Evolutionary conservation across 345 rosid genomes (phyloP).

Genomic region (Populus ilicifolia): DNA sequence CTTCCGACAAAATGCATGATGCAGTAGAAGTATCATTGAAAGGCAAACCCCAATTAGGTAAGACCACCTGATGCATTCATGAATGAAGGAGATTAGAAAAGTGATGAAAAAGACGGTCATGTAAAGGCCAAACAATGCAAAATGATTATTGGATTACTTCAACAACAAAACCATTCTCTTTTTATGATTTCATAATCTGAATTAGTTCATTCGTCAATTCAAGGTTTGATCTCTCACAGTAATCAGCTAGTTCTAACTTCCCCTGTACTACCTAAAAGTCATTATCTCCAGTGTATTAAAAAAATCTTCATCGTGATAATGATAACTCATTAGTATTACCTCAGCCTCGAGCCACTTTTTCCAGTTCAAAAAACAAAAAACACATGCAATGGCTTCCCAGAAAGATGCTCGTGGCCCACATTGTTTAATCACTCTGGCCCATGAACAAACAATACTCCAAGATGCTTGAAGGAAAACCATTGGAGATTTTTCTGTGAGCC

Average conservation of each 20-base stretch:
- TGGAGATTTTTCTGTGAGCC: background rate
- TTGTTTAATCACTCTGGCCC: background rate
- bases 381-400: background rate
- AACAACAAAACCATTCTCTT: background rate
- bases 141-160: background rate
- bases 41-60: background rate
- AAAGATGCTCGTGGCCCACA: background rate
- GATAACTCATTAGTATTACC: background rate
- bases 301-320: background rate
- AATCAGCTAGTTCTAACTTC: background rate
- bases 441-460: background rate
- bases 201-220: background rate
- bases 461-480: background rate
- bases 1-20: background rate
- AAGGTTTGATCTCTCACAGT: background rate
- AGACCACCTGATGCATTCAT: background rate
- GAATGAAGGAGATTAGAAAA: background rate
- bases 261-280: background rate
- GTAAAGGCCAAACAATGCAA: background rate
- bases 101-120: background rate
- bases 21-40: background rate
- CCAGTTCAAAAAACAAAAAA: background rate
- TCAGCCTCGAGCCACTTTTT: background rate
- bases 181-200: background rate
- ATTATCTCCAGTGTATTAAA: background rate